Evolutionary conservation across 192 early-diverging fungal genomes (phyloP), one percentile per base, ranked within the genome.

Genomic region (Phycomyces nitens): DNA sequence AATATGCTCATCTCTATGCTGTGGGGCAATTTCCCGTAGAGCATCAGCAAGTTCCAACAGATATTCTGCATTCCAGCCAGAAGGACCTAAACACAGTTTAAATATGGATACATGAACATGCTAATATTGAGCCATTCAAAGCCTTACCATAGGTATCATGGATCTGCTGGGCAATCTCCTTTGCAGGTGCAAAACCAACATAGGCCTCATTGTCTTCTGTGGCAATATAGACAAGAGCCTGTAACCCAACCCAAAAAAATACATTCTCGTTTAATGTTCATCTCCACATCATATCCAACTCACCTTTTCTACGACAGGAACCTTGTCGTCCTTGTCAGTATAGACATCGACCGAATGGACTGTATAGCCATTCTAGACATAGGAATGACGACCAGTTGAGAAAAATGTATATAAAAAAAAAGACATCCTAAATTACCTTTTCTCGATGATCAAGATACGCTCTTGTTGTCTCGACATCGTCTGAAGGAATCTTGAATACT

Each of bases 361-460:
- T 4, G 83, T 74, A 62, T 97, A 97, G 3, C 95, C 95, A 65
- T 92, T 90, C 81, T 86, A 67, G 5, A 41, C 21, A 11, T 6
- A n/a, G n/a, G n/a, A n/a, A n/a, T n/a, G n/a, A n/a, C n/a, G n/a
- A n/a, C n/a, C n/a, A n/a, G n/a, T n/a, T n/a, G n/a, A n/a, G n/a
- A n/a, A n/a, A n/a, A n/a, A n/a, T n/a, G n/a, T n/a, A n/a, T n/a
- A n/a, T n/a, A n/a, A n/a, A n/a, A n/a, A n/a, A n/a, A n/a, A n/a
- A n/a, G n/a, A n/a, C n/a, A n/a, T n/a, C n/a, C n/a, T n/a, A n/a
- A n/a, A n/a, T 22, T 69, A 80, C 77, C 72, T 92, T 94, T 80
- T 97, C 95, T 26, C 95, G 79, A 69, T 90, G 84, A 59, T 94
- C 93, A 52, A 97, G 69, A 49, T 94, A 90, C 20, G 76, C 78